A percentile compares a stretch with the other conserved stretches of the same genome.
phyloP scores from a whole-genome alignment of 352 stramenopile species.

The Blastocystis sp. region DNA sequence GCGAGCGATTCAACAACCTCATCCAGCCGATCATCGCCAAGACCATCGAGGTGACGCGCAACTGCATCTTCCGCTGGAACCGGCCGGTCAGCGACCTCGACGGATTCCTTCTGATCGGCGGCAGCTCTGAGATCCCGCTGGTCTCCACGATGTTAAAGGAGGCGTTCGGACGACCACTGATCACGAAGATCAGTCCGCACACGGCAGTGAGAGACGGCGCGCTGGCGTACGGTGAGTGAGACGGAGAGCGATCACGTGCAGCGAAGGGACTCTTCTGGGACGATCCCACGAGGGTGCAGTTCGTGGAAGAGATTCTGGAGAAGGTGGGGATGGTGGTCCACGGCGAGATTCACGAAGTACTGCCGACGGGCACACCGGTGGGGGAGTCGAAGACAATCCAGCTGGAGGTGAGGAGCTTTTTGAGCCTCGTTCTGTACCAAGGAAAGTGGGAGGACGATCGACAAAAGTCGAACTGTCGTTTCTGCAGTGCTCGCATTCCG shows the following conservation, averaged over 20 bases:
- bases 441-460: too few species aligned
- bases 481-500: too few species aligned
- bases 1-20: background rate
- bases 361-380: background rate
- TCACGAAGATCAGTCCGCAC: background rate
- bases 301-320: background rate
- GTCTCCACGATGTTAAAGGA: background rate
- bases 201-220: background rate
- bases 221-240: background rate
- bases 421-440: background rate
- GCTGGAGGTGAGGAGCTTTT: background rate
- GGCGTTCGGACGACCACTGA: background rate
- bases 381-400: too few species aligned
- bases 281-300: background rate
- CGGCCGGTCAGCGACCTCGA: background rate
- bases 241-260: background rate
- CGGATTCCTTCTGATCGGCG: background rate
- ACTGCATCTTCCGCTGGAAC: background rate
- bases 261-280: background rate
- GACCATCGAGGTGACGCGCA: background rate
- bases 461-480: too few species aligned
- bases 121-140: background rate
- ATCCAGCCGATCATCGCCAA: background rate
- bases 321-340: background rate
- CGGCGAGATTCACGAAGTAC: background rate